Conservation (phyloP, 148 eudicot genomes). For the Vaccinium darrowii region DNA sequence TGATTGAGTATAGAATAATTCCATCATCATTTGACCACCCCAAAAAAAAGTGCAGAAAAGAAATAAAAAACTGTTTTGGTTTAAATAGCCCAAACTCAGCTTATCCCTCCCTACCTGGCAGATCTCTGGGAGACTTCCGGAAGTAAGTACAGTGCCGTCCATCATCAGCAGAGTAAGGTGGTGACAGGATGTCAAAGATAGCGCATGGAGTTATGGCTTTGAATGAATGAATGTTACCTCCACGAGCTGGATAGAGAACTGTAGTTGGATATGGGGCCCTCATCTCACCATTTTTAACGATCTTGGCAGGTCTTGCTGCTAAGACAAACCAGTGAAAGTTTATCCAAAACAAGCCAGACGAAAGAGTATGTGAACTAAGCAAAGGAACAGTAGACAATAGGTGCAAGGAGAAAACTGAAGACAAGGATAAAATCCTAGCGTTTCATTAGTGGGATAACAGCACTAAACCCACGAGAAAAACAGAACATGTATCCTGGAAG, state of each 20-base stretch:
- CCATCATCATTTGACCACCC: background rate
- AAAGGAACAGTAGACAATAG: background rate
- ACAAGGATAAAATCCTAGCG: background rate
- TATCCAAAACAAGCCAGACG: background rate
- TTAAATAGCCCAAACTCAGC: background rate
- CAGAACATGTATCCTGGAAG: background rate
- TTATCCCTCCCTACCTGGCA: conserved; percentile 37
- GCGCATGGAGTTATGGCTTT: conserved; percentile 91
- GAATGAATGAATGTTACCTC: conserved; percentile 95
- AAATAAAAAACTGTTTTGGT: background rate
- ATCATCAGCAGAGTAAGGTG: conserved; percentile 83
- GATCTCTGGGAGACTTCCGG: conserved; percentile 40
- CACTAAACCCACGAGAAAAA: background rate
- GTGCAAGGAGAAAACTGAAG: background rate
- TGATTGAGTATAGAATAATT: background rate
- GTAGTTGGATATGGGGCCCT: conserved; percentile 82
- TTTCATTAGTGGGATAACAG: background rate
- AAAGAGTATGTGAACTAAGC: background rate
- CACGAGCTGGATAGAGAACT: conserved; percentile 69
- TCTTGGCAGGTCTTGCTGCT: conserved; percentile 74
- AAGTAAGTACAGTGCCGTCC: conserved; percentile 86
- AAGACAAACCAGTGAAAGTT: conserved; percentile 1
- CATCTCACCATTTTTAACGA: conserved; percentile 76
- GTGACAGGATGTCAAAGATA: conserved; percentile 91
- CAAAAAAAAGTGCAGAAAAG: background rate